Evolutionary conservation across 75 land plant genomes (phyloP), one percentile per base, ranked within the genome.

Genomic region (Sequoia sempervirens): DNA sequence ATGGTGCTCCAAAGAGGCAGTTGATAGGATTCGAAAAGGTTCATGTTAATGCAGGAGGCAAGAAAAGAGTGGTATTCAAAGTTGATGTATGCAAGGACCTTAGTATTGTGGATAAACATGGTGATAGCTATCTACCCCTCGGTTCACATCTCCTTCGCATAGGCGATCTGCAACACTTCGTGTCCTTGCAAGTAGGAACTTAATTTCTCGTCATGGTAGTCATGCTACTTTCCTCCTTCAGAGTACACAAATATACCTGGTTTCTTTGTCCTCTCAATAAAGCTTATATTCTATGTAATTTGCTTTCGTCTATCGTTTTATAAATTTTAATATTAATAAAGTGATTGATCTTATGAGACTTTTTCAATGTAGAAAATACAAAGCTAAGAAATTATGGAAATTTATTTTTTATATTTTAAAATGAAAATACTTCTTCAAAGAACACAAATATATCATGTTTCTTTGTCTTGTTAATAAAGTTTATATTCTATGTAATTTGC

Each of bases 1-100:
- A 50, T 12, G 53, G 15, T 86, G 87, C 88, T 32, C 83, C 84
- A 5, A 32, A 34, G 50, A 92, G 86, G 87, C 88, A 89, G 54
- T 82, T 95, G 53, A 86, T 95, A 53, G 87, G 76, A 2, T 95
- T 91, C 66, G 54, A 88, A 79, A 92, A 90, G 73, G 91, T 94
- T n/a, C 90, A 87, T 68, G 80, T 95, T 26, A n/a, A 37, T 28
- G 87, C 92, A 13, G 85, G 85, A 6, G 36, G 87, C 7, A 56
- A 26, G 83, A 61, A 80, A 14, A 75, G 88, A 17, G 94, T 92
- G 4, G 32, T 20, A 7, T 34, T 95, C 72, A 75, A 83, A 0
- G 32, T 95, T 2, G 76, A 92, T 66, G 93, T 83, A 68, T 95
- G 94, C 86, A 89, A 88, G 75, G 89, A 95, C 82, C 82, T 95